Conservation (phyloP, 2,329 filamentous ascomycete genomes). For the Elsinoe necatrix region DNA sequence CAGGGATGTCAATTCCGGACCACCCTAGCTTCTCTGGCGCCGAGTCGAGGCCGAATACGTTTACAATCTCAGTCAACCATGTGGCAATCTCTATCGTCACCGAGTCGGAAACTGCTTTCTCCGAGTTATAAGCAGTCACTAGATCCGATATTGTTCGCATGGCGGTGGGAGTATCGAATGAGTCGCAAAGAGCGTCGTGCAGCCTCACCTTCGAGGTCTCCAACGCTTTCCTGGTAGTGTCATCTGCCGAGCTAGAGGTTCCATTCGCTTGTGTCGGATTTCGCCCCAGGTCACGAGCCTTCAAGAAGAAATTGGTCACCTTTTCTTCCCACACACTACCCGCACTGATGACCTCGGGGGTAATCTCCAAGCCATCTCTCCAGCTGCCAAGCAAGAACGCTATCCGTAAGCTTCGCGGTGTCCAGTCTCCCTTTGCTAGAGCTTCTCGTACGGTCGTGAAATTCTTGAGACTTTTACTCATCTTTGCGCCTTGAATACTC, state of each 20-base stretch:
- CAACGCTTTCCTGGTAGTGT: constrained; percentile 34
- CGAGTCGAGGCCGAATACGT: constrained; percentile 72
- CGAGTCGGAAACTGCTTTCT: constrained; percentile 37
- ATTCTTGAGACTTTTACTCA: constrained; percentile 94
- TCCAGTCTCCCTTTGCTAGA: constrained; percentile 60
- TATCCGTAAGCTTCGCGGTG: constrained; percentile 68
- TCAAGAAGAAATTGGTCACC: constrained; percentile 62
- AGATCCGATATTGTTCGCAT: constrained; percentile 73
- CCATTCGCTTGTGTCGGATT: constrained; percentile 19
- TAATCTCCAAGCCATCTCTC: constrained; percentile 88
- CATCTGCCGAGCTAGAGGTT: constrained; percentile 20
- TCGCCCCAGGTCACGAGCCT: constrained; percentile 42
- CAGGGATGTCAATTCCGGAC: constrained; percentile 56
- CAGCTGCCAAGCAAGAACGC: constrained; percentile 82
- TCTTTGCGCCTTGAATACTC: constrained; percentile 82
- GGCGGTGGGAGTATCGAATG: constrained; percentile 74
- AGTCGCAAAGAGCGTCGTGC: constrained; percentile 65
- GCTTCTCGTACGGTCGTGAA: constrained; percentile 90
- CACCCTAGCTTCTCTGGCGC: constrained; percentile 50
- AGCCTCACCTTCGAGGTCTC: constrained; percentile 49
- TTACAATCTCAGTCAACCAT: constrained; percentile 77
- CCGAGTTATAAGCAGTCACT: constrained; percentile 66
- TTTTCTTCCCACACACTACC: constrained; percentile 73
- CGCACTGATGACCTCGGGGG: constrained; percentile 66
- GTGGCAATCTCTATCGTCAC: constrained; percentile 52